A percentile compares a stretch with the other conserved stretches of the same genome.
Conservation (phyloP, 2,329 filamentous ascomycete species). For the Phialophora tarda region DNA sequence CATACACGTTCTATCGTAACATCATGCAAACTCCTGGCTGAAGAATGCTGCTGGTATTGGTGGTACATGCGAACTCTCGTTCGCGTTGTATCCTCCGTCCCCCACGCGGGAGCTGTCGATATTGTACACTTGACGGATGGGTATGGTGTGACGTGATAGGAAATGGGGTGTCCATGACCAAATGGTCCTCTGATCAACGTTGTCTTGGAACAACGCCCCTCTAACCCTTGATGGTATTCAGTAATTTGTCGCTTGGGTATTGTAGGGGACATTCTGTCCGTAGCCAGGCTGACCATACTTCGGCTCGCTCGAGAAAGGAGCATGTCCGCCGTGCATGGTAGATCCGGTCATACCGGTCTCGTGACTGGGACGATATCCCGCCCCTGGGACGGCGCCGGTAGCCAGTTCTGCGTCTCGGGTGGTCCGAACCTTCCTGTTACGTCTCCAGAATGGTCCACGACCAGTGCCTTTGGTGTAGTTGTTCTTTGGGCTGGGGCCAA, state of each 20-base stretch:
- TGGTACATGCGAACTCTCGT: background rate
- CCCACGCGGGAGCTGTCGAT: background rate
- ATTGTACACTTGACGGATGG: background rate
- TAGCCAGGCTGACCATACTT: constrained; percentile 43
- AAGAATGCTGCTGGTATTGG: background rate
- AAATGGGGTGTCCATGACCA: background rate
- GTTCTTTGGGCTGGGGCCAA: constrained; percentile 68
- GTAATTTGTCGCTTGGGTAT: constrained; percentile 19
- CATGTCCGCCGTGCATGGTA: constrained; percentile 47
- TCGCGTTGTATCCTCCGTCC: background rate
- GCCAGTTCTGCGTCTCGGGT: constrained; percentile 54
- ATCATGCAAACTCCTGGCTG: background rate
- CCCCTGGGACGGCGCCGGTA: constrained; percentile 41
- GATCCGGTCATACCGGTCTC: constrained; percentile 59
- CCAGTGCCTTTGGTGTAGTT: constrained; percentile 69
- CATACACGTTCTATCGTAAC: background rate
- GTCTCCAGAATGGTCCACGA: constrained; percentile 53
- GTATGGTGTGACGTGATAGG: background rate
- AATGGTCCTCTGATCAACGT: background rate
- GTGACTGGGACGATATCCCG: constrained; percentile 49
- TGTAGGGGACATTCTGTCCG: constrained; percentile 23
- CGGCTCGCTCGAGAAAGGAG: constrained; percentile 41
- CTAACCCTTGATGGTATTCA: background rate
- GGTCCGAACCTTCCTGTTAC: constrained; percentile 46
- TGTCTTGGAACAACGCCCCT: background rate